Conservation (phyloP, 768 basidiomycete species). For the Boletus huronensis region DNA sequence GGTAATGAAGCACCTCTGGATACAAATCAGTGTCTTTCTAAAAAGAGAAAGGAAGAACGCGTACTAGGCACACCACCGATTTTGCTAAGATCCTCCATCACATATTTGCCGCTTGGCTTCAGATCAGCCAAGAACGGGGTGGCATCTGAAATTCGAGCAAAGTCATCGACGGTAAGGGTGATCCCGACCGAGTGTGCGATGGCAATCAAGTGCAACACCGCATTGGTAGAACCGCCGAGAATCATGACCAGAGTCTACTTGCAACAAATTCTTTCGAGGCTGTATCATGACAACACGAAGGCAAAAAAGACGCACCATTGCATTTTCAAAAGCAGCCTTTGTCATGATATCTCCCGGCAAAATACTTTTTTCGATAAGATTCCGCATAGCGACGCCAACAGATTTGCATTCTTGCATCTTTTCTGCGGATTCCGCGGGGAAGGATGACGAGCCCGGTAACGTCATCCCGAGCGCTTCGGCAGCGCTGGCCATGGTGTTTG, state of each 20-base stretch:
- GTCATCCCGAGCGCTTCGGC: slow-evolving; percentile 96
- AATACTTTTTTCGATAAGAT: slow-evolving; percentile 88
- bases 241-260: slow-evolving; percentile 89
- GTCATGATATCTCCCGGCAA: slow-evolving; percentile 97
- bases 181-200: slow-evolving; percentile 96
- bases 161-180: slow-evolving; percentile 83
- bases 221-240: slow-evolving; percentile 96
- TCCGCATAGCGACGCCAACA: slow-evolving; percentile 79
- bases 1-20: slow-evolving; percentile 78
- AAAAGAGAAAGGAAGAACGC: slow-evolving; percentile 26
- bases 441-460: slow-evolving; percentile 94
- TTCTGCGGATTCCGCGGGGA: slow-evolving; percentile 88
- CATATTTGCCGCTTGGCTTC: slow-evolving; percentile 96
- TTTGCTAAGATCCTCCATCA: slow-evolving; percentile 96
- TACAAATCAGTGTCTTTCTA: not conserved
- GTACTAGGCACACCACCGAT: slow-evolving; percentile 94
- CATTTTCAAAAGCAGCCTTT: slow-evolving; percentile 93
- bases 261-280: slow-evolving; percentile 2
- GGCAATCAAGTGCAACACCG: slow-evolving; percentile 94
- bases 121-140: slow-evolving; percentile 94
- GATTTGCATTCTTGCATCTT: slow-evolving; percentile 82
- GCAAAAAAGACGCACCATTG: slow-evolving; percentile 60
- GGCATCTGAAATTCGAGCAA: slow-evolving; percentile 90
- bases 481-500: slow-evolving; percentile 97
- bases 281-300: slow-evolving; percentile 7